These are phyloP conservation scores for Penicillium flavigenum DNA, from an alignment of 495 filamentous ascomycete genomes.

Conservation along the genomic window DNA sequence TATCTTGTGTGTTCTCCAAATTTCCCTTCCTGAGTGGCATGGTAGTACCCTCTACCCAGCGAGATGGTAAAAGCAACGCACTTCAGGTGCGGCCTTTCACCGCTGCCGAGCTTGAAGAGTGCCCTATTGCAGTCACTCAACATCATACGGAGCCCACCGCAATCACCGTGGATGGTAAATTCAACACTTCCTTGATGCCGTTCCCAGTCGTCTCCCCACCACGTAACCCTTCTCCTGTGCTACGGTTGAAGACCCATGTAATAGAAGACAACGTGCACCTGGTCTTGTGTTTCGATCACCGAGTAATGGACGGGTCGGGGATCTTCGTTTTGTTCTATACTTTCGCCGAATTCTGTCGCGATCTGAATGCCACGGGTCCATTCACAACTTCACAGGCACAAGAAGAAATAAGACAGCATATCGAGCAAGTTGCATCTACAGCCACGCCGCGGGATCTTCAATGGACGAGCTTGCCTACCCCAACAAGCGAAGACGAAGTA, in stretches of 20 bases:
- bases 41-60: not conserved
- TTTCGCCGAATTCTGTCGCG: not conserved
- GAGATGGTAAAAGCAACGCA: not conserved
- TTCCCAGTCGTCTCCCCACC: not conserved
- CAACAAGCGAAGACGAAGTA: not conserved
- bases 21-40: slow-evolving; percentile 1
- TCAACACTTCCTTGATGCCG: not conserved
- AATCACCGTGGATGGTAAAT: not conserved
- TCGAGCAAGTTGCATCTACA: not conserved
- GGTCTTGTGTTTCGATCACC: slow-evolving; percentile 1
- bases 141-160: not conserved
- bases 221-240: not conserved
- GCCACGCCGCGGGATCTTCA: not conserved
- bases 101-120: not conserved
- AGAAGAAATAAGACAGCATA: not conserved
- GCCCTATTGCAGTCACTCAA: not conserved
- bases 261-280: not conserved
- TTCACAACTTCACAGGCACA: not conserved
- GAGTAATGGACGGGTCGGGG: not conserved
- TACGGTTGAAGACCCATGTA: not conserved
- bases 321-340: not conserved
- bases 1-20: not conserved
- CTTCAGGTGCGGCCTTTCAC: not conserved
- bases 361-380: not conserved
- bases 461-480: not conserved